Evolutionary conservation across 805 yeast genomes (phyloP), one percentile per base, ranked within the genome.

Genomic region (Wickerhamomyces pijperi): DNA sequence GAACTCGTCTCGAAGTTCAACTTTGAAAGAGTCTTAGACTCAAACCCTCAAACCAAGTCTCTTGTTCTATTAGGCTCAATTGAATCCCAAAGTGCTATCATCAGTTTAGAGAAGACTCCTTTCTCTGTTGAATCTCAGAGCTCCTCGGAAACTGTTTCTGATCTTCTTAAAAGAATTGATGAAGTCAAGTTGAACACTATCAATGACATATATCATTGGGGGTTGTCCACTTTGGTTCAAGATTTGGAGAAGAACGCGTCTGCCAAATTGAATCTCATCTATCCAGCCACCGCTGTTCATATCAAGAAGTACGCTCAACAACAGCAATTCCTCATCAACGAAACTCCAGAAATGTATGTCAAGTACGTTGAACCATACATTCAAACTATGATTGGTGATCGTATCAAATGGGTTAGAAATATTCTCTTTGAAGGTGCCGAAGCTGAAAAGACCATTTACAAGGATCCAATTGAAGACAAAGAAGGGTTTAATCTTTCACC

Each of bases 141-240:
- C 15, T 31, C 33, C 12, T 31, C 19, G 15, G 19, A 4, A 31
- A 39, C 12, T 14, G 37, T 16, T 3, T 35, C 2, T 5, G 42
- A 18, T 34, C 39, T 6, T 34, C 44, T 4, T 9, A 35, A 13
- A 53, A 53, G 19, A 2, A 47, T 61, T 19, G 46, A 57, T n/a
- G 45, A 46, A 9, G 32, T 61, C 19, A 44, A 47, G 17, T 53
- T 58, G 19, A 66, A 78, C 16, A 78, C 83, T n/a, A 56, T 63
- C 14, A 92, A 90, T 56, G 97, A 86, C 49, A 77, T 88, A 1
- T 90, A 90, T 53, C 70, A 70, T 44, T 90, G 97, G 97, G 84
- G 85, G 13, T 56, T 72, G 35, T 73, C 74, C 1, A 56, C 70
- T 1, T 46, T 81, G 33, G 48, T 48, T 3, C 79, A 74, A 45